phyloP scores from a whole-genome alignment of 2,329 filamentous ascomycete genomes.

The Ceratocystis cubensis region DNA sequence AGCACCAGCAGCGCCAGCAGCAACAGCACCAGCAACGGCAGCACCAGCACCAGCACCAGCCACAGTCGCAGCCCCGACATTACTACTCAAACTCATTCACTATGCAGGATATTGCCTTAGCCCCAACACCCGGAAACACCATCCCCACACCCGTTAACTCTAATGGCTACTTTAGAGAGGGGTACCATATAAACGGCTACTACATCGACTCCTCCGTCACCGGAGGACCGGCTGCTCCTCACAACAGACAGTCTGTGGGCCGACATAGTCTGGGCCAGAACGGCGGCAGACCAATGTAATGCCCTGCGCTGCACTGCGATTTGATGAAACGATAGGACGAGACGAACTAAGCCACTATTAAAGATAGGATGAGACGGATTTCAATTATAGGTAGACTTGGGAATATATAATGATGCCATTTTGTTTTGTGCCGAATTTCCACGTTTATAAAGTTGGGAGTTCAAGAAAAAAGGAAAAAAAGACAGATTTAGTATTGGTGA shows the following conservation, averaged over 20 bases:
- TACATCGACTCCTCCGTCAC: background rate
- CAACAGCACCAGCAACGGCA: background rate
- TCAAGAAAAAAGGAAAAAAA: no score
- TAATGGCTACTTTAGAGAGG: background rate
- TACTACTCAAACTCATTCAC: background rate
- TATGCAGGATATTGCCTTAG: no score
- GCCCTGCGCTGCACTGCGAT: background rate
- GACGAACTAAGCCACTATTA: background rate
- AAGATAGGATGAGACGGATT: background rate
- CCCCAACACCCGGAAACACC: conserved; percentile 7
- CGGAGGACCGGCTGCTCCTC: background rate
- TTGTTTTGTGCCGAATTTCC: background rate
- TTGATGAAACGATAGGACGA: background rate
- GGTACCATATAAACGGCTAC: conserved; percentile 1
- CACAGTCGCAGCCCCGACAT: background rate
- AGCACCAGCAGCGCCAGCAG: background rate
- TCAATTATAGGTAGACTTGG: background rate
- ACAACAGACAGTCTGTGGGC: background rate
- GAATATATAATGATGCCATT: background rate
- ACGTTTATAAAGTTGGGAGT: no score
- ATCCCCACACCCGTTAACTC: conserved; percentile 8
- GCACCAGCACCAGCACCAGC: no score
- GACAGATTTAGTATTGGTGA: background rate
- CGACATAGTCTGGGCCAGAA: background rate
- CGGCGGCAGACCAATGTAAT: no score